Evolutionary conservation across 2,329 filamentous ascomycete species (phyloP), one percentile per base, ranked within the genome.

Genomic region (Dothidotthia symphoricarpi): DNA sequence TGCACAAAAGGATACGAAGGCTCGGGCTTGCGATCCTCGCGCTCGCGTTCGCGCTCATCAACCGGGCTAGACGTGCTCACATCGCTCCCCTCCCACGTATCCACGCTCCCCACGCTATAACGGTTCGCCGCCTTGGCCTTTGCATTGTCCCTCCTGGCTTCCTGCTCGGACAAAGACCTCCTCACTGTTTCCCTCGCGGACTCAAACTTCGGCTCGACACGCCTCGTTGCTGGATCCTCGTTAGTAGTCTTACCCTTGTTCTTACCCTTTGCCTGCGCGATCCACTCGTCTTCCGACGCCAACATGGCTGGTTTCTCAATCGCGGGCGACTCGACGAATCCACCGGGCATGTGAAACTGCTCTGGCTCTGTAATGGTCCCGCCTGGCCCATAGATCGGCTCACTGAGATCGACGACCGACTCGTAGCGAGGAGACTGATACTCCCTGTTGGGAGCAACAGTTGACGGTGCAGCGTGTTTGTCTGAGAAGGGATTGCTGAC

Each of bases 261-360:
- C 46, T 55, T 61, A 43, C 54, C 54, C 46, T 64, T 59, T 59
- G 56, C 43, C 46, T 53, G 11, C 25, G 32, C 13, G 52, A 32
- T 19, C 41, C 38, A 50, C 3, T 55, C 51, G 24, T 55, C 46
- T 16, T 52, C 44, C 13, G 37, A 32, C 3, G 36, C 54, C 52
- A 53, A 70, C 68, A 63, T 44, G 56, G 51, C 24, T 53, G 54
- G 34, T 51, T 57, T 27, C 30, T 55, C 44, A 8, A 34, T 19
- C 1, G 38, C 36, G 7, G 44, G 68, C 28, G 61, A 45, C 6
- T 71, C 69, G 28, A 71, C 62, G 44, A 85, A 89, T 8, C 75
- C 69, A 14, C 83, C 84, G 16, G 83, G 82, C 63, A 84, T 78
- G 39, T 78, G 74, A 28, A 72, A 57, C 11, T 77, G 77, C 52